A percentile compares a stretch with the other conserved stretches of the same genome.
Conservation (phyloP, 2,329 filamentous ascomycete species). For the Penicillium sclerotigenum region DNA sequence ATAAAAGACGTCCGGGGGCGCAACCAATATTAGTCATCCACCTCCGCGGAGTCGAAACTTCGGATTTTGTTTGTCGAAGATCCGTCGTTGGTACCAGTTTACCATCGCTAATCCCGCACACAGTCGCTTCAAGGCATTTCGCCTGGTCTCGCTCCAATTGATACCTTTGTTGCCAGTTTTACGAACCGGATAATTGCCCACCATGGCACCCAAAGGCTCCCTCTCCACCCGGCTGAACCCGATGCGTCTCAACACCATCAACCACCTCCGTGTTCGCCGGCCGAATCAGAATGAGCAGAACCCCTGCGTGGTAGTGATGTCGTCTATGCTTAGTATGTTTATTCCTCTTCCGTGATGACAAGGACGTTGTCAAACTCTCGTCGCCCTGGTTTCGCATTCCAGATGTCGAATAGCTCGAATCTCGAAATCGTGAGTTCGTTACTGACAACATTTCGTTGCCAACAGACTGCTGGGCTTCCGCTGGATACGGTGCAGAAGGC, state of each 20-base stretch:
- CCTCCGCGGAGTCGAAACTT: slow-evolving; percentile 31
- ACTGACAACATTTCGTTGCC: slow-evolving; percentile 12
- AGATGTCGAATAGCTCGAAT: neutral
- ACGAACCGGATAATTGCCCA: slow-evolving; percentile 9
- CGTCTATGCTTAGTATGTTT: slow-evolving; percentile 60
- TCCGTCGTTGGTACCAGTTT: slow-evolving; percentile 12
- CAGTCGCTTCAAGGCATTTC: slow-evolving; percentile 8
- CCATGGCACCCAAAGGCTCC: slow-evolving; percentile 44
- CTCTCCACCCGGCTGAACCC: slow-evolving; percentile 45
- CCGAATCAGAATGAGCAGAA: slow-evolving; percentile 62
- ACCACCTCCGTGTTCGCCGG: slow-evolving; percentile 60
- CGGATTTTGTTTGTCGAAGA: slow-evolving; percentile 17
- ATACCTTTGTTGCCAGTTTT: neutral
- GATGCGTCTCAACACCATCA: slow-evolving; percentile 47
- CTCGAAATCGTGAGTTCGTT: neutral
- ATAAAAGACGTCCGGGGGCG: neutral
- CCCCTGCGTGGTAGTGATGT: slow-evolving; percentile 65
- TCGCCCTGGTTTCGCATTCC: neutral
- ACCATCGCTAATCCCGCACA: slow-evolving; percentile 9
- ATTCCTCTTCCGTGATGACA: neutral
- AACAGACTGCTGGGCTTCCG: slow-evolving; percentile 48
- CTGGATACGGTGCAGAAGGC: slow-evolving; percentile 51
- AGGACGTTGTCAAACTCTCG: neutral
- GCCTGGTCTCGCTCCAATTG: neutral
- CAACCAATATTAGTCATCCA: slow-evolving; percentile 30